Base-by-base conservation (phyloP, 768 basidiomycete genomes). In the Lentinula detonsa region DNA sequence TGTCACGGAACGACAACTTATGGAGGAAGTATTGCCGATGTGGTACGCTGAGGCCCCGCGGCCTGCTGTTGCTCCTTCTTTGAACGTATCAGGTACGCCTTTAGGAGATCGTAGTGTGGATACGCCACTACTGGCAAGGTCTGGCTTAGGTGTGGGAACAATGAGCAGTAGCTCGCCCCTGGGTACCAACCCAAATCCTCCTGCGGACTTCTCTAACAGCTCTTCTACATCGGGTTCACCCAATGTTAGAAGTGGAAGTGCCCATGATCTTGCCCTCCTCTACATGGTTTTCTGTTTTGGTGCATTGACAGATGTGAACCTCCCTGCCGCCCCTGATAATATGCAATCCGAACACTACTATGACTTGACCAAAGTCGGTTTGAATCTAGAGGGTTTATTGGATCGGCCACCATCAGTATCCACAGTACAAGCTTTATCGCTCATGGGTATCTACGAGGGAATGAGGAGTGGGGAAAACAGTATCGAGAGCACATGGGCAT, bases 371-470 rank as follows among this genome's bases (percentile, higher is more conserved):
- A 82, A 87, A 60, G 86, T 84, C 1, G 81, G 87, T 21, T 66
- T 91, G 66, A 84, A 81, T 39, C 69, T 90, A 28, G 85, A 88
- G 65, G 87, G 87, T 1, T 81, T 90, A 2, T 66, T 89, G 59
- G 88, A 90, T 57, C 76, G 86, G 5, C 85, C 89, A 0, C 88
- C 89, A 0, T 83, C 83, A n/a, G 84, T 90, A 2, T 75, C 84
- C 21, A 90, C 87, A 0, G 80, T 90, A 7, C 88, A 90, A 69
- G 78, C 85, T 0, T 67, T 91, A 48, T 79, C 83, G 11, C 68
- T 90, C 59, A 83, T 91, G 77, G 87, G 80, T 1, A 88, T 91
- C 54, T 90, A 86, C 62, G 82, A 89, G 68, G 88, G 88, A 0
- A 65, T 90, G 42, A 80, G 80, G 63, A 83, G 83, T 5, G 82